Base-by-base conservation (phyloP, 768 basidiomycete species). In the Termitomyces sp. region DNA sequence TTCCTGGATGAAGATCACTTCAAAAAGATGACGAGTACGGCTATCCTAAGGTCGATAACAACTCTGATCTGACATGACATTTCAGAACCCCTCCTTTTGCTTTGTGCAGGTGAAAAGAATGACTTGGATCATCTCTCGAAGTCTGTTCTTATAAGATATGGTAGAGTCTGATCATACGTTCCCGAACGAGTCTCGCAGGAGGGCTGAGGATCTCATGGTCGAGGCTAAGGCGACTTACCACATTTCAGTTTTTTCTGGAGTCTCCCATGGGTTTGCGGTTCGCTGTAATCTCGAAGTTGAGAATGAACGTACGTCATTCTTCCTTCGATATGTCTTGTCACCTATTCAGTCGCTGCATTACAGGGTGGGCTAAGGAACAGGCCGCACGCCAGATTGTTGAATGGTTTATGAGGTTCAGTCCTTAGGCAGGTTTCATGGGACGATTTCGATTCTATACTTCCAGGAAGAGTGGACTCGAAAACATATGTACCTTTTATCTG, bases 301-400 rank as follows among this genome's bases (percentile, higher is more conserved):
- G 58, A 74, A 75, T 47, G 66, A 64, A 6, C 73, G 80, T 77
- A 61, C 61, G 74, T 72, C 5, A 20, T 10, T 16, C 5, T 48
- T 46, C 18, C 18, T n/a, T 10, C 16, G 13, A 14, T 2, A 33
- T 41, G 46, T 26, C 32, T 13, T 14, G 30, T 35, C 18, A 41
- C 26, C 10, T 20, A 10, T 12, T 7, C 18, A n/a, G 41, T 41
- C 5, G n/a, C 23, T 14, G 13, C 9, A n/a, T 49, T 18, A 33
- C 49, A 86, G 84, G 82, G 18, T 85, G 83, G 79, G 82, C 82
- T 0, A 85, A 84, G 62, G 84, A 86, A 63, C 79, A 85, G 56
- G 80, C 81, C 7, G 83, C 83, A 3, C 73, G 77, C 1, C 76
- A 78, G 41, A 72, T 83, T 48, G 68, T 80, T 30, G 67, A 65